Base-by-base conservation (phyloP, 495 filamentous ascomycete species). In the Penicillium malachiteum region DNA sequence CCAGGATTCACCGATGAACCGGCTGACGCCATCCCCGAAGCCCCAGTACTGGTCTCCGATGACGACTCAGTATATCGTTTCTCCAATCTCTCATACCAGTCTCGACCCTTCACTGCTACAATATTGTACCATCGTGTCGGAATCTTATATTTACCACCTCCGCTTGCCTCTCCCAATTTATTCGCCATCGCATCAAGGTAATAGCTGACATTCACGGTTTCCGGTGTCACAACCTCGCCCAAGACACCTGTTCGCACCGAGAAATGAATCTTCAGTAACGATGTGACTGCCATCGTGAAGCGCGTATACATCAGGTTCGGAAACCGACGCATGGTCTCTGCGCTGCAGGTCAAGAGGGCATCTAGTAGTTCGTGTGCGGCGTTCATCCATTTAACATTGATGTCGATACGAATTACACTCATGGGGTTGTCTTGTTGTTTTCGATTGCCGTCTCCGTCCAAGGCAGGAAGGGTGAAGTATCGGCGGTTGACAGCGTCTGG, bases 241-340 rank as follows among this genome's bases (percentile, higher is more conserved):
- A 83, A 62, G 0, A 68, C 62, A 7, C 70, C 70, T 9, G 75
- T 68, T 16, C 72, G 72, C 17, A 79, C 70, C 0, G 78, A 77
- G 56, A 77, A 78, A 54, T 78, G 73, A 26, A 80, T 72, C 48
- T 81, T 81, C 40, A 80, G 60, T 9, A 83, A 66, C 3, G 77
- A 74, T 32, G 78, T 74, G 13, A 81, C 32, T 0, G 73, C 71
- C 53, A 73, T 72, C 0, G 66, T 65, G 26, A 75, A 68, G 7
- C 77, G 73, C 7, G 76, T 76, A 51, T 75, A 83, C 26, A 71
- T 69, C 13, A 77, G 64, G 31, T 77, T 78, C 1, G 79, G 77
- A 13, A 81, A 52, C 42, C 70, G 70, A 31, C 74, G 75, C 60
- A 82, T 66, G 1, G 61, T 66, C 12, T 70, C 64, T 10, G 68